Conservation (phyloP, 352 stramenopile genomes). For the Phytophthora fragariaefolia region DNA sequence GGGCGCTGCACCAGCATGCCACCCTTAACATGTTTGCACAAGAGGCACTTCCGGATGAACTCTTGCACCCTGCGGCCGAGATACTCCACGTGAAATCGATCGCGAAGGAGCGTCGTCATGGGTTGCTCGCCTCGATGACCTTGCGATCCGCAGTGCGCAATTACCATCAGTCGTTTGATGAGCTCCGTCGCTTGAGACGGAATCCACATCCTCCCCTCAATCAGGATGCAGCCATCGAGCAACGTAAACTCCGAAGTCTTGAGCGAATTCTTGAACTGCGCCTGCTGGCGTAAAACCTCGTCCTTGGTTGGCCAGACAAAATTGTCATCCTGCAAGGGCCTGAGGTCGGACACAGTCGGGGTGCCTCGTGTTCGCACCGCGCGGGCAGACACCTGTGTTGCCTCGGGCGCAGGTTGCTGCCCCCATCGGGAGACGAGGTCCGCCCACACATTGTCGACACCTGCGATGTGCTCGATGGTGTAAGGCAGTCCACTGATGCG, state of each 20-base stretch:
- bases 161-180: conserved; percentile 1
- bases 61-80: neutral
- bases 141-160: conserved; percentile 7
- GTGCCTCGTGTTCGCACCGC: neutral
- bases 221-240: neutral
- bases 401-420: neutral
- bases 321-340: conserved; percentile 1
- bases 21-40: conserved; percentile 24
- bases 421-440: neutral
- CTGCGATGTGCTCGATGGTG: neutral
- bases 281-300: neutral
- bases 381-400: neutral
- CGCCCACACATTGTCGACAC: neutral
- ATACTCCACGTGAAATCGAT: neutral
- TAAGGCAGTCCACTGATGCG: neutral
- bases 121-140: conserved; percentile 10
- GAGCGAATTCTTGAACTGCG: neutral
- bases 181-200: neutral
- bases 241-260: neutral
- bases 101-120: neutral
- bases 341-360: neutral
- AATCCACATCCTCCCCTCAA: neutral
- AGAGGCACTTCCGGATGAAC: conserved; percentile 4
- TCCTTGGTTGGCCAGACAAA: conserved; percentile 3
- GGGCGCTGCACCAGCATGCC: neutral